Percentiles rank a stretch among this genome's conserved stretches.
These are phyloP conservation scores for Cordyceps javanica DNA, from an alignment of 2,329 filamentous ascomycete genomes.

Conservation along the genomic window DNA sequence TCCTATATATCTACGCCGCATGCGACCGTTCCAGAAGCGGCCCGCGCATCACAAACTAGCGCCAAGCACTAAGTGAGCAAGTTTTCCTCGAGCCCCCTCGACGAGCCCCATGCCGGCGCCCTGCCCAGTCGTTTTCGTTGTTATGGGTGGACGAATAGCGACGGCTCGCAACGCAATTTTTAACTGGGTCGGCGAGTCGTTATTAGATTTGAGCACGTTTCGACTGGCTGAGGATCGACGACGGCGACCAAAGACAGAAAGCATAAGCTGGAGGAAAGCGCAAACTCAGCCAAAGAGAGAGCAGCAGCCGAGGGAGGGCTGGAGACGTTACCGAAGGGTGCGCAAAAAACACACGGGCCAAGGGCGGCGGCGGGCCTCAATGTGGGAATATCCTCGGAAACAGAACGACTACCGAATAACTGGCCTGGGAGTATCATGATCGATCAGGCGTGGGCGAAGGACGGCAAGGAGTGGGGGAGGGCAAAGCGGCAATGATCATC, in stretches of 20 bases:
- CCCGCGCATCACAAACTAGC: neutral
- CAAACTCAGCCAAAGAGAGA: no score
- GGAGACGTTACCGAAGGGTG: no score
- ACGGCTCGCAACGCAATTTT: neutral
- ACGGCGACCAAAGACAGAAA: neutral
- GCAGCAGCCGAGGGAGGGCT: neutral
- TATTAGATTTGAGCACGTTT: conserved; percentile 10
- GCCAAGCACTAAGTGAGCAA: conserved; percentile 8
- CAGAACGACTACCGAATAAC: no score
- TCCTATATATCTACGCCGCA: neutral
- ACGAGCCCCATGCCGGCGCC: neutral
- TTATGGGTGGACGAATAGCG: neutral
- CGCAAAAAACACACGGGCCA: no score
- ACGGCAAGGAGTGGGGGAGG: no score
- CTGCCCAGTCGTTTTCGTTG: neutral
- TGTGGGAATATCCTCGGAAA: no score
- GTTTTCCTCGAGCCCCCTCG: neutral
- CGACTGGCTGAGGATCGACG: conserved; percentile 4
- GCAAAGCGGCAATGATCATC: neutral
- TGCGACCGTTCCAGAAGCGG: conserved; percentile 2
- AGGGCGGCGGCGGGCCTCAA: no score
- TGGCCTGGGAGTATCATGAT: no score
- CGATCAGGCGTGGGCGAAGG: no score
- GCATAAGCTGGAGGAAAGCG: neutral
- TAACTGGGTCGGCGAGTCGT: neutral